Evolutionary conservation across 2,329 filamentous ascomycete species (phyloP).

Genomic region (Alternaria novae-zelandiae): DNA sequence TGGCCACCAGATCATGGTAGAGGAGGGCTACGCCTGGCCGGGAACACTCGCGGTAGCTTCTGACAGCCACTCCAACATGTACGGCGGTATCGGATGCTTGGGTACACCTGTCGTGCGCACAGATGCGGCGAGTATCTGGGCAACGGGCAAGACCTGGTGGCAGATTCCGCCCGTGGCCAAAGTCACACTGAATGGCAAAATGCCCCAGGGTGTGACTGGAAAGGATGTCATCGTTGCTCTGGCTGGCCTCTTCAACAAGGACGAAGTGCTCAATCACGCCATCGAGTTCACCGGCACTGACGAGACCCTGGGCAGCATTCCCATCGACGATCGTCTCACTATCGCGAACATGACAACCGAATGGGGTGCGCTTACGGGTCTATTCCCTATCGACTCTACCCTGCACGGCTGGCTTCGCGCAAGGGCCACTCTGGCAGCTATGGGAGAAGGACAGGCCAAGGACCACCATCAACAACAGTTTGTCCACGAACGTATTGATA

Average conservation of each 20-base stretch:
- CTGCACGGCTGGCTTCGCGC: slow-evolving; percentile 75
- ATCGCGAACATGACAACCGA: slow-evolving; percentile 85
- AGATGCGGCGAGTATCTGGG: slow-evolving; percentile 86
- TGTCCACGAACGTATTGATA: slow-evolving; percentile 74
- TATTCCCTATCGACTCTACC: slow-evolving; percentile 80
- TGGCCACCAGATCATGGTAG: slow-evolving; percentile 91
- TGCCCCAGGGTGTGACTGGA: slow-evolving; percentile 82
- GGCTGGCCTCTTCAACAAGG: slow-evolving; percentile 82
- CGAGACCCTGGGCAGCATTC: slow-evolving; percentile 74
- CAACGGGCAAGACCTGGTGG: slow-evolving; percentile 84
- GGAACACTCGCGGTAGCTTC: slow-evolving; percentile 81
- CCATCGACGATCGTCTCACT: slow-evolving; percentile 75
- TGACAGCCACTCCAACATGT: slow-evolving; percentile 81
- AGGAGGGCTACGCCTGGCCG: slow-evolving; percentile 85
- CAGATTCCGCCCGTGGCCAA: slow-evolving; percentile 84
- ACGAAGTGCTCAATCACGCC: slow-evolving; percentile 88
- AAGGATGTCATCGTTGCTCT: slow-evolving; percentile 95
- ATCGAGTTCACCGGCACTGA: slow-evolving; percentile 87
- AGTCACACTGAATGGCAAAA: slow-evolving; percentile 75
- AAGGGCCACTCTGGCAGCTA: slow-evolving; percentile 75
- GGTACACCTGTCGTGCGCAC: slow-evolving; percentile 86
- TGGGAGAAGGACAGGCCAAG: slow-evolving; percentile 59
- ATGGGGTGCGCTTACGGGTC: slow-evolving; percentile 74
- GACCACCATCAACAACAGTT: slow-evolving; percentile 65
- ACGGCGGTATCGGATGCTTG: slow-evolving; percentile 78